A percentile compares a stretch with the other conserved stretches of the same genome.
phyloP scores from a whole-genome alignment of 495 filamentous ascomycete genomes.

The Aspergillus sclerotioniger region DNA sequence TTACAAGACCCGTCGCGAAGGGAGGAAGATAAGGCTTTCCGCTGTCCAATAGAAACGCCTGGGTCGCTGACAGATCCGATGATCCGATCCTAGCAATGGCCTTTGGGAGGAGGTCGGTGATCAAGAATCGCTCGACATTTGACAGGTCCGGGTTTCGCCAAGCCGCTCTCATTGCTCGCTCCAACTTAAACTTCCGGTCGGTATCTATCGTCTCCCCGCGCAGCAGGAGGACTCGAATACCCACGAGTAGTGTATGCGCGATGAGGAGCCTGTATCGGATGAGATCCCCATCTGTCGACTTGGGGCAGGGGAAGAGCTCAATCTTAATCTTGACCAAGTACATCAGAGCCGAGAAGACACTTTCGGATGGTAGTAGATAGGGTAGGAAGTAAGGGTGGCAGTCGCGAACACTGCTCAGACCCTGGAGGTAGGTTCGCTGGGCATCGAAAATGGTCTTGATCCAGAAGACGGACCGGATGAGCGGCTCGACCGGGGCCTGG shows the following conservation, averaged over 20 bases:
- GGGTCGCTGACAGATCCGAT: slow-evolving; percentile 10
- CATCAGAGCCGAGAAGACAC: slow-evolving; percentile 26
- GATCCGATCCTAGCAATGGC: slow-evolving; percentile 21
- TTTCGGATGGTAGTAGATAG: slow-evolving; percentile 22
- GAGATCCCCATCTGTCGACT: slow-evolving; percentile 12
- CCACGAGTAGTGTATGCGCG: slow-evolving; percentile 22
- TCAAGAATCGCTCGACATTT: slow-evolving; percentile 21
- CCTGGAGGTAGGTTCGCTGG: slow-evolving; percentile 27
- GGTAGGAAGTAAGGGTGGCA: slow-evolving; percentile 21
- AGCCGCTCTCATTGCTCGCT: slow-evolving; percentile 24
- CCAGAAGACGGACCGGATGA: slow-evolving; percentile 27
- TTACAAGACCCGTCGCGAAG: slow-evolving; percentile 21
- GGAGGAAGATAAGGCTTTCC: slow-evolving; percentile 11
- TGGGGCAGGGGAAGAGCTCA: slow-evolving; percentile 21
- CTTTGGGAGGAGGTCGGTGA: slow-evolving; percentile 21
- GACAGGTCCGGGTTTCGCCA: slow-evolving; percentile 27
- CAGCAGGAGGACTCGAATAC: slow-evolving; percentile 25
- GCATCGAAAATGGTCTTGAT: slow-evolving; percentile 30
- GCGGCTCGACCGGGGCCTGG: slow-evolving; percentile 17
- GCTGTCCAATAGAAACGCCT: slow-evolving; percentile 4
- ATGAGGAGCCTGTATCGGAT: slow-evolving; percentile 21
- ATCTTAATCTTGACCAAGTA: slow-evolving; percentile 27
- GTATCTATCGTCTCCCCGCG: slow-evolving; percentile 17
- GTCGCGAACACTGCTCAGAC: slow-evolving; percentile 15
- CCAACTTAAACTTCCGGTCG: slow-evolving; percentile 24